Conservation (phyloP, 805 yeast genomes). For the Jamesozyma gamospora region DNA sequence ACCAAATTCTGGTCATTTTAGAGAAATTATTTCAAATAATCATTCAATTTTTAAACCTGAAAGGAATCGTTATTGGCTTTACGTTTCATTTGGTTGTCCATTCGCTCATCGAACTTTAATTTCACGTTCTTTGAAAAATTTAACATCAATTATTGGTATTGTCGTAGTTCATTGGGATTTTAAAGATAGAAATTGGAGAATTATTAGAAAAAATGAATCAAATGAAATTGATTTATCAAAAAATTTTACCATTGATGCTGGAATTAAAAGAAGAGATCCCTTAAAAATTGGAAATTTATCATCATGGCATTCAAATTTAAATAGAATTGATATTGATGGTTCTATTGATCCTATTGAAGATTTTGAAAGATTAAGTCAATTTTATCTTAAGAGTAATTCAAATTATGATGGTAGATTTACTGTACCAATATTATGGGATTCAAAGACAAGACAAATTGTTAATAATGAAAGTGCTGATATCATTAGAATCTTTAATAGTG, state of each 20-base stretch:
- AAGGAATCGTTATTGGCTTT: conserved; percentile 71
- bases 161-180: conserved; percentile 86
- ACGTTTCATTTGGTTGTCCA: conserved; percentile 87
- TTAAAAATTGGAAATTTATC: conserved; percentile 10
- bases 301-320: conserved; percentile 9
- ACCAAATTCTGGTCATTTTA: no score
- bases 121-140: conserved; percentile 62
- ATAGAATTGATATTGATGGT: conserved; percentile 25
- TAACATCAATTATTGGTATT: conserved; percentile 46
- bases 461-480: conserved; percentile 87
- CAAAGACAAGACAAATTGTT: conserved; percentile 69
- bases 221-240: conserved; percentile 6
- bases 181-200: conserved; percentile 88
- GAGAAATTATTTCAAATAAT: background rate
- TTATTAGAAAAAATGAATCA: conserved; percentile 19
- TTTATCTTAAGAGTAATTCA: conserved; percentile 67
- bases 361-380: conserved; percentile 48
- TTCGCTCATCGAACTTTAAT: conserved; percentile 86
- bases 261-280: conserved; percentile 7
- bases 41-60: conserved; percentile 68
- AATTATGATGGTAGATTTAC: conserved; percentile 75
- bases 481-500: conserved; percentile 70
- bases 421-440: conserved; percentile 91
- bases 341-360: conserved; percentile 54
- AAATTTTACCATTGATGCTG: conserved; percentile 12